These are phyloP conservation scores for Aquilaria sinensis DNA, from an alignment of 345 rosid genomes.

Conservation along the genomic window DNA sequence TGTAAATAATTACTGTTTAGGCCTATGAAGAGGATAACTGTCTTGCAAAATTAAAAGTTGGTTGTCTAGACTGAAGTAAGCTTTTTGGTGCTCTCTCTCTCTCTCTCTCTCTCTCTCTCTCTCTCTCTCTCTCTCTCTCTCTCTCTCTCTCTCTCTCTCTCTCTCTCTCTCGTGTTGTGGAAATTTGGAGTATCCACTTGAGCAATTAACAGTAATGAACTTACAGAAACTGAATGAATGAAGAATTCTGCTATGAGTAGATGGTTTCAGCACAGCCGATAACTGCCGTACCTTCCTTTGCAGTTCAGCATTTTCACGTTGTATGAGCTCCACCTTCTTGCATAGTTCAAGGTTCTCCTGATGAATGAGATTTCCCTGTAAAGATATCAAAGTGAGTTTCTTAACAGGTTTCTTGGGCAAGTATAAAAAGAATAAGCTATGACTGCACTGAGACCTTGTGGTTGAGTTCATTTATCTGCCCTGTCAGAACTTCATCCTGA, in stretches of 20 bases:
- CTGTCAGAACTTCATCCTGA: constrained; percentile 53
- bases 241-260: not conserved
- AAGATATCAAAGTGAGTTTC: constrained; percentile 6
- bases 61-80: no score
- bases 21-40: not conserved
- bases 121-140: no score
- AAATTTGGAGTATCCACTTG: not conserved
- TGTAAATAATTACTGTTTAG: constrained; percentile 14
- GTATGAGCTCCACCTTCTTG: constrained; percentile 35
- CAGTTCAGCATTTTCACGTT: constrained; percentile 48
- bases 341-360: constrained; percentile 52
- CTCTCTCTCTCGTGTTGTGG: no score
- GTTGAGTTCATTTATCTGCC: constrained; percentile 56
- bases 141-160: no score
- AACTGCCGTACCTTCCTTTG: constrained; percentile 45
- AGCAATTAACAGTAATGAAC: not conserved
- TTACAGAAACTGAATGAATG: not conserved
- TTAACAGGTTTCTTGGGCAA: not conserved
- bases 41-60: not conserved
- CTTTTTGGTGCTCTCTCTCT: no score
- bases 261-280: not conserved
- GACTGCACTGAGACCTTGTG: constrained; percentile 36
- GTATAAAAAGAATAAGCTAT: constrained; percentile 6
- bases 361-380: constrained; percentile 51
- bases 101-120: no score